Conservation (phyloP, 2,329 filamentous ascomycete species). For the Sporothrix brasiliensis region DNA sequence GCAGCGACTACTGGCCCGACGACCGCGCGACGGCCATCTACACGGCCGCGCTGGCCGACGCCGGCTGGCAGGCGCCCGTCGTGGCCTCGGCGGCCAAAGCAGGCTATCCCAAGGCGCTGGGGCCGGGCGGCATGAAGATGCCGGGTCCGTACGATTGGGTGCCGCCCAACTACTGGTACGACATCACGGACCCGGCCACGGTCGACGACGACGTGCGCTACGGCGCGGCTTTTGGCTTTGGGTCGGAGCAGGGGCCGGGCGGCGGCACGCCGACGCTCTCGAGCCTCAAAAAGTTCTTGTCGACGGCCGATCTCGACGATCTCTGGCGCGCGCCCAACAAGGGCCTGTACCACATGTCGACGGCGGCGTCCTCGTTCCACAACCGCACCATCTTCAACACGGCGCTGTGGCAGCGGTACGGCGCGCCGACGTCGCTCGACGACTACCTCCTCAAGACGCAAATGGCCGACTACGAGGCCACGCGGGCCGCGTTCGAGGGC, state of each 20-base stretch:
- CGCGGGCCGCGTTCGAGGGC: conserved; percentile 60
- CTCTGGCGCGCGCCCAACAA: conserved; percentile 60
- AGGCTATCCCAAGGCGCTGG: conserved; percentile 56
- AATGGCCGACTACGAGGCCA: conserved; percentile 67
- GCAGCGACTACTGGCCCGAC: conserved; percentile 66
- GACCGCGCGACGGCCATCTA: conserved; percentile 59
- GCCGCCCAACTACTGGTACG: conserved; percentile 66
- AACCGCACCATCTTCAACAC: conserved; percentile 61
- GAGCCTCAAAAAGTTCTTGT: conserved; percentile 59
- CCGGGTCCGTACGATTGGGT: conserved; percentile 68
- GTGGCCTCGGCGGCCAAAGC: conserved; percentile 60
- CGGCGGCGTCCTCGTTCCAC: conserved; percentile 57
- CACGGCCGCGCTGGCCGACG: conserved; percentile 51
- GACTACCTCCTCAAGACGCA: conserved; percentile 64
- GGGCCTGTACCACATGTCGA: conserved; percentile 63
- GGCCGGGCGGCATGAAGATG: conserved; percentile 66
- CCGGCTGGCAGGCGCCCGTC: conserved; percentile 61
- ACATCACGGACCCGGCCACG: conserved; percentile 42
- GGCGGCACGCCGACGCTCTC: conserved; percentile 63
- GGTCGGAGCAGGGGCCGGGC: conserved; percentile 63
- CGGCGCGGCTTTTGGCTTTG: conserved; percentile 65
- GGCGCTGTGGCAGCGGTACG: conserved; percentile 57
- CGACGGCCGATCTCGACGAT: conserved; percentile 53
- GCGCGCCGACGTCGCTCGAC: conserved; percentile 53
- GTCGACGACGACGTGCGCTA: conserved; percentile 43